A percentile compares a stretch with the other conserved stretches of the same genome.
Evolutionary conservation across 192 early-diverging fungal genomes (phyloP).

Genomic region (Spinellus fusiger): DNA sequence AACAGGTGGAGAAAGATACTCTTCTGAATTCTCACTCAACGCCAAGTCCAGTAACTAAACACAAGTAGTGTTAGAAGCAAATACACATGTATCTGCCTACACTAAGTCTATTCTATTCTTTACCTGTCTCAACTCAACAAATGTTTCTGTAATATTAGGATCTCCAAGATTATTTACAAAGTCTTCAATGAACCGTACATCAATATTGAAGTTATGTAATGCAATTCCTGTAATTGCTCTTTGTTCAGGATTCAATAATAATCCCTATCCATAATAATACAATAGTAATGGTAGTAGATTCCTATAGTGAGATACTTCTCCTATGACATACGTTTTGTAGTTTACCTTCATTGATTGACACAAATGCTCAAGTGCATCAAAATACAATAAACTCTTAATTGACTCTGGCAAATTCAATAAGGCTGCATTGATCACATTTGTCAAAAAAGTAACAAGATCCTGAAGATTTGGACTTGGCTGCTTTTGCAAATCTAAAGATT

Average conservation of each 20-base stretch:
- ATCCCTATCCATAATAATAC: constrained; percentile 26
- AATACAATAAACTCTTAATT: constrained; percentile 62
- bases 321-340: not conserved
- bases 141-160: constrained; percentile 56
- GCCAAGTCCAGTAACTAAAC: constrained; percentile 57
- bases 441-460: constrained; percentile 68
- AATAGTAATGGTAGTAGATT: too few species aligned
- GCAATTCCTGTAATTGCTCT: constrained; percentile 54
- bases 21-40: constrained; percentile 67
- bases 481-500: constrained; percentile 36
- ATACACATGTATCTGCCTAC: not conserved
- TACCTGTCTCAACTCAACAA: constrained; percentile 73
- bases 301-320: not conserved
- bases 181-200: constrained; percentile 68
- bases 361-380: constrained; percentile 72
- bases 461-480: constrained; percentile 67
- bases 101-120: not conserved
- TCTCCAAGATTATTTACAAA: constrained; percentile 66
- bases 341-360: constrained; percentile 57
- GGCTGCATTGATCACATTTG: constrained; percentile 60
- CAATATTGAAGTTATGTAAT: constrained; percentile 57
- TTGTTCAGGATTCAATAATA: constrained; percentile 54
- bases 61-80: not conserved
- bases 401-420: constrained; percentile 59
- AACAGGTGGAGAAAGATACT: constrained; percentile 62